Base-by-base conservation (phyloP, 2,329 filamentous ascomycete species). In the Chaetomiaceae sp. region DNA sequence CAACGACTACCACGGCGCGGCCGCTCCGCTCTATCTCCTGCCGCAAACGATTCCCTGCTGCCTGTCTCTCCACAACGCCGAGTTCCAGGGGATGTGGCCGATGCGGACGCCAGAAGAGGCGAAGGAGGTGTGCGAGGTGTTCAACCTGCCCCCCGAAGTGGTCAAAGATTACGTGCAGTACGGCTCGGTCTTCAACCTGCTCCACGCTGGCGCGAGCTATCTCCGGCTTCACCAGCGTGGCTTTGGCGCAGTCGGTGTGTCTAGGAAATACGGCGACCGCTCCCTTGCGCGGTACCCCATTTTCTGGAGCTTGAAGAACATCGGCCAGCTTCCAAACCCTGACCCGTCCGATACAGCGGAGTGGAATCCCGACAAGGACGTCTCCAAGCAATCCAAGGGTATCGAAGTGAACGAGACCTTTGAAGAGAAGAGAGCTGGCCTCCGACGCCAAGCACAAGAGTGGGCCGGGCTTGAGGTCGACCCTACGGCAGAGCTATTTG, bases 21-120 rank as follows among this genome's bases (percentile, higher is more conserved):
- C 63, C 11, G 84, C 84, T 37, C 82, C 83, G 2, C 72, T 86
- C 1, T 84, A 87, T 63, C 73, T 86, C 18, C 73, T 87, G 2
- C 84, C 84, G 1, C 69, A 79, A 57, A 82, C 79, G 0, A 75
- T 86, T 37, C 82, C 82, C 2, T 75, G 77, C 57, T 84, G 80
- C 59, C 68, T 86, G 8, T 85, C 82, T 0, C 77, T 86, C 11
- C 84, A 86, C 66, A 86, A 86, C 58, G 83, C 84, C 45, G 83
- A 86, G 58, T 86, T 86, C 61, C 84, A 86, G 64, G 83, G 83
- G 45, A 70, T 86, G 20, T 86, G 84, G 84, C 81, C 82, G 0
- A 84, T 86, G 77, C 73, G 83, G 9, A 82, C 77, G 8, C 73
- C 77, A 7, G 75, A 79, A 40, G 83, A 86, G 60, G 75, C 76